A percentile compares a stretch with the other conserved stretches of the same genome.
phyloP scores from a whole-genome alignment of 148 eudicot species.

The Nepenthes gracilis region DNA sequence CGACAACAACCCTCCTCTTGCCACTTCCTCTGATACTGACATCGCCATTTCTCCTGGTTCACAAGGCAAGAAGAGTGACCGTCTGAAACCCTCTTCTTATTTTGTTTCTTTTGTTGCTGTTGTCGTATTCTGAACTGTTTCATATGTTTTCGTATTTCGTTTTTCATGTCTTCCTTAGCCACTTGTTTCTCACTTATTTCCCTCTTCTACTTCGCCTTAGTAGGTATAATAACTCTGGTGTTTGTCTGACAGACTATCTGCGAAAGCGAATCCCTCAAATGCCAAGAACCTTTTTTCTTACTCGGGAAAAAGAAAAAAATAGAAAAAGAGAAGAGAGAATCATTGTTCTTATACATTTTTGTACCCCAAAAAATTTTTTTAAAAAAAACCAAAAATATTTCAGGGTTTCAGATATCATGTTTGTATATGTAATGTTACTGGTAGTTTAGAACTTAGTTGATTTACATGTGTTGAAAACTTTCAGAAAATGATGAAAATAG shows the following conservation, averaged over 20 bases:
- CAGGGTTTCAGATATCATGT: not conserved
- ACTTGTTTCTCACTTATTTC: no score
- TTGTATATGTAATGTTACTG: not conserved
- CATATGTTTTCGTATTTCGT: not conserved
- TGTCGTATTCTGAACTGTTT: not conserved
- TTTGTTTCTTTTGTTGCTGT: not conserved
- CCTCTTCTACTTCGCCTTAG: no score
- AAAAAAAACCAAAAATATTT: no score
- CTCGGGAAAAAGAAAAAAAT: no score
- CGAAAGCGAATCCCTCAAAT: no score
- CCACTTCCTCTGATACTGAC: conserved; percentile 28
- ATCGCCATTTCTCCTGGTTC: conserved; percentile 17
- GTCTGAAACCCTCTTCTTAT: not conserved
- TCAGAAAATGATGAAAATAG: not conserved
- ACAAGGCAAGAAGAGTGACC: conserved; percentile 25
- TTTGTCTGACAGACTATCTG: not conserved
- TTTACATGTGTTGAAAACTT: not conserved
- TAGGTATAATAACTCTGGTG: no score
- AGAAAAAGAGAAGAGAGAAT: no score
- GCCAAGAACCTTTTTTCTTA: no score
- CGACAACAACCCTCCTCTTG: conserved; percentile 17
- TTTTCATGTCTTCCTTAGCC: no score
- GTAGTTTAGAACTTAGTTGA: no score
- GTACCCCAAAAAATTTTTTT: no score
- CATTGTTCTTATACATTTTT: no score